Base-by-base conservation (phyloP, 106 monocot genomes). In the Dendrobium chrysotoxum region DNA sequence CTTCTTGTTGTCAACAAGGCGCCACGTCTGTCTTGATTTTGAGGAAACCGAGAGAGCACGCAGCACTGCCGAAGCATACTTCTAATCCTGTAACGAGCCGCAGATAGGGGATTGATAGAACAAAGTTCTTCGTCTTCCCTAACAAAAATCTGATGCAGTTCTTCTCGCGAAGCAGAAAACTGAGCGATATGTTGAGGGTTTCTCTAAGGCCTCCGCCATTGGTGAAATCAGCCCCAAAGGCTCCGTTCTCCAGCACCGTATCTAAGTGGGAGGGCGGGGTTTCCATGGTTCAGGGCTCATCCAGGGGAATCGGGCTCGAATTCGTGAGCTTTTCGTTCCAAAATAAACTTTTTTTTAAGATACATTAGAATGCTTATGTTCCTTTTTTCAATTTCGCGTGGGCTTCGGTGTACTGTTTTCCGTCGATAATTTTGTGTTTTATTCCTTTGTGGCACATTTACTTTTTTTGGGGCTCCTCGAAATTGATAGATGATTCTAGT, bases 281-380 rank as follows among this genome's bases (percentile, higher is more conserved):
- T 55, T 92, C 97, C 73, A 88, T 98, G 94, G 91, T 98, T 35
- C 94, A 98, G 79, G 97, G 97, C 45, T 94, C 94, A 75, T 98
- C 97, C 30, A 85, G 97, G 87, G 97, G 97, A 78, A 94, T 98
- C 45, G 97, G 97, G 35, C 94, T 98, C 64, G 94, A 95, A 86
- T 95, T 98, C 72, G 96, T 96, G 77, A 89, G 96, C 50, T 20
- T 40, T 38, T 38, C 71, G 67, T 31, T 71, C 35, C 4, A 16
- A 13, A 50, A 50, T 50, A 50, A 50, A 3, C 13, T 50, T 50
- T 50, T 13, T 44, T 44, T 44, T 5, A 7, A 44, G 8, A 9
- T 44, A 50, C 15, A 50, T 50, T 50, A 15, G 13, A 50, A 50
- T 13, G 1, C 50, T 50, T 50, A 15, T 50, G 1, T 50, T 50